phyloP scores from a whole-genome alignment of 2,329 filamentous ascomycete species.

The Trichoderma sp. region DNA sequence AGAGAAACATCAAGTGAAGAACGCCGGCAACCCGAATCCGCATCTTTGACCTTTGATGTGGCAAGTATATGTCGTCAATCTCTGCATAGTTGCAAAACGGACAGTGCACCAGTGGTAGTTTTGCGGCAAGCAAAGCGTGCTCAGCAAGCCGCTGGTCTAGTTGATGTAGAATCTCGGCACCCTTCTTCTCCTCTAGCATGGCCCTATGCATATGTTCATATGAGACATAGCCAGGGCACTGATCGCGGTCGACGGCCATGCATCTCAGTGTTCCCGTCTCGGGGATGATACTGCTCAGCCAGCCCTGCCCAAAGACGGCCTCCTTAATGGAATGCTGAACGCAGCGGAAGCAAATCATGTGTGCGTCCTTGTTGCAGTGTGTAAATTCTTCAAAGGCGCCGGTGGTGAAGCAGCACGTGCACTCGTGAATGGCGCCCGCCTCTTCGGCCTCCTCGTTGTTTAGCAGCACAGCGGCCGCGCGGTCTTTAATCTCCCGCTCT shows the following conservation, averaged over 20 bases:
- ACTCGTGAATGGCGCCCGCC: conserved; percentile 63
- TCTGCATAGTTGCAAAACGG: conserved; percentile 93
- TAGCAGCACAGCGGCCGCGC: conserved; percentile 52
- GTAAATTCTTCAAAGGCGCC: conserved; percentile 73
- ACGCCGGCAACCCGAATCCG: conserved; percentile 56
- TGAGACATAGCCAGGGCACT: conserved; percentile 75
- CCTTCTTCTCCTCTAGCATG: conserved; percentile 68
- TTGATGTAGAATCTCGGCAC: conserved; percentile 69
- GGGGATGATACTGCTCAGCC: conserved; percentile 76
- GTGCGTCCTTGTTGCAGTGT: conserved; percentile 66
- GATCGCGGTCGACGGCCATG: conserved; percentile 69
- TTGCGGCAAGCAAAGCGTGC: conserved; percentile 71
- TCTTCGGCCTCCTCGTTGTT: conserved; percentile 62
- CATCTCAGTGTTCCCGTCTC: conserved; percentile 76
- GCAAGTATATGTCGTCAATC: conserved; percentile 73
- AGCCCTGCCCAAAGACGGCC: conserved; percentile 90
- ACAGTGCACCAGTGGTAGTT: conserved; percentile 76
- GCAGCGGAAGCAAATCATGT: conserved; percentile 80
- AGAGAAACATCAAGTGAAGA: conserved; percentile 51
- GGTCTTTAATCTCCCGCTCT: conserved; percentile 54
- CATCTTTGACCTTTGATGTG: conserved; percentile 54
- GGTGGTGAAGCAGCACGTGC: conserved; percentile 75
- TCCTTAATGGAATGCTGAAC: conserved; percentile 81
- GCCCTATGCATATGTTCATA: conserved; percentile 70
- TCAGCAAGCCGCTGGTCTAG: conserved; percentile 79